Evolutionary conservation across 352 stramenopile species (phyloP).

Genomic region (Globisporangium solare): DNA sequence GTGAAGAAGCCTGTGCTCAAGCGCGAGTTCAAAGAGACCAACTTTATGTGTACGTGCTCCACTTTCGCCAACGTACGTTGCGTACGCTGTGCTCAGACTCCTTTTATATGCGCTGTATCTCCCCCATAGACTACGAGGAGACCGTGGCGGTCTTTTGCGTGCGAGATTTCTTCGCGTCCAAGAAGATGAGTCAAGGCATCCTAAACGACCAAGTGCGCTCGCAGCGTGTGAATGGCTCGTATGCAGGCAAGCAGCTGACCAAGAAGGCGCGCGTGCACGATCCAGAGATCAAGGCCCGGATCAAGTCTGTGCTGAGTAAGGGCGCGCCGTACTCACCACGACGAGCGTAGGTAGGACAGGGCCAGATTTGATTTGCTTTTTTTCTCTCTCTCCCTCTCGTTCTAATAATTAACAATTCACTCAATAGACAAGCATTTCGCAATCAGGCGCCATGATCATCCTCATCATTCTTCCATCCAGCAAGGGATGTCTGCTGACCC

Average conservation of each 20-base stretch:
- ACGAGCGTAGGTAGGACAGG: constrained; percentile 11
- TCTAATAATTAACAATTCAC: constrained; percentile 2
- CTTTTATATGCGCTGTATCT: neutral
- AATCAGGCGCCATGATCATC: constrained; percentile 1
- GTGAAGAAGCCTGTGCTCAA: constrained; percentile 55
- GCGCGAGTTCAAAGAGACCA: constrained; percentile 76
- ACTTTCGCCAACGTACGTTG: neutral
- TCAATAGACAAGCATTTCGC: constrained; percentile 10
- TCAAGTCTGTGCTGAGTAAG: constrained; percentile 32
- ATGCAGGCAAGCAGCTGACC: constrained; percentile 18
- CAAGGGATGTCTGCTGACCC: constrained; percentile 24
- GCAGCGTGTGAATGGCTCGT: constrained; percentile 44
- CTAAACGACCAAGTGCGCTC: constrained; percentile 72
- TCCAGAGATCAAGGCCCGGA: constrained; percentile 30
- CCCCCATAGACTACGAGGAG: constrained; percentile 57
- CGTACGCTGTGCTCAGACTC: neutral
- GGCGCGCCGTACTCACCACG: constrained; percentile 21
- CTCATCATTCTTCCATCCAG: constrained; percentile 41
- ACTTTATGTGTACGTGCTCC: constrained; percentile 54
- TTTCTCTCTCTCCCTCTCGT: neutral
- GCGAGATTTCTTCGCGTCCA: constrained; percentile 64
- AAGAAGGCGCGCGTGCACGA: constrained; percentile 26
- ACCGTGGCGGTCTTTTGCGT: constrained; percentile 77
- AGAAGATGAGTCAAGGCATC: constrained; percentile 65
- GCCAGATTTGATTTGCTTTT: neutral